Conservation (phyloP, 192 early-diverging fungal genomes). For the Umbelopsis sp. region DNA sequence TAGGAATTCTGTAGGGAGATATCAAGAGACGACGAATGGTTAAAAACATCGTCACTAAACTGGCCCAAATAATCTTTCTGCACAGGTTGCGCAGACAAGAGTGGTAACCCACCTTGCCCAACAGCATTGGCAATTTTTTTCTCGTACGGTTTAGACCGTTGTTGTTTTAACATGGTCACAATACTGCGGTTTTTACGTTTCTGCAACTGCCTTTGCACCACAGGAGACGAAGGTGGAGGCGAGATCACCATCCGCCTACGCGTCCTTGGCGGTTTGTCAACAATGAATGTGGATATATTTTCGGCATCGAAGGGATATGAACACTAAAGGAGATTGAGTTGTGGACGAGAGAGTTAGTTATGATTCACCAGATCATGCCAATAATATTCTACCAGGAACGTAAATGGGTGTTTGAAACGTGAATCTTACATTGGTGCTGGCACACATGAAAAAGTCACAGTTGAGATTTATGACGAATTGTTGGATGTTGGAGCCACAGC, state of each 20-base stretch:
- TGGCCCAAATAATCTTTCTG: constrained; percentile 15
- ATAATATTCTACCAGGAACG: not conserved
- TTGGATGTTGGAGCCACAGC: constrained; percentile 5
- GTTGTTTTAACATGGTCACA: constrained; percentile 4
- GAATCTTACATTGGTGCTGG: not conserved
- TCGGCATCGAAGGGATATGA: constrained; percentile 15
- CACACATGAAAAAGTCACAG: constrained; percentile 12
- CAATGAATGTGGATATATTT: not conserved
- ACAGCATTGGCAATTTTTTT: constrained; percentile 13
- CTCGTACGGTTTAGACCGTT: constrained; percentile 1
- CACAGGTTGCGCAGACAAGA: constrained; percentile 21
- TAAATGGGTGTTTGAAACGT: not conserved
- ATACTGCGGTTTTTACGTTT: not conserved
- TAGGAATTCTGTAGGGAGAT: constrained; percentile 14
- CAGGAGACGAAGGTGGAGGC: not conserved
- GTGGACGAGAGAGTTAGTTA: not conserved
- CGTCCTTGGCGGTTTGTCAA: constrained; percentile 6
- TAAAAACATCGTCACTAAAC: constrained; percentile 23
- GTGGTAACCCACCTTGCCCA: constrained; percentile 23
- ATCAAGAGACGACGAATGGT: constrained; percentile 21
- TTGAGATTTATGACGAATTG: constrained; percentile 4
- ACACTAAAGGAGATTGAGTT: no score
- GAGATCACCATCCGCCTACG: not conserved
- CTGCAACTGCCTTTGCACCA: constrained; percentile 4
- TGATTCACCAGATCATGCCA: no score